Evolutionary conservation across 2,329 filamentous ascomycete species (phyloP), one percentile per base, ranked within the genome.

Genomic region (Trichophyton benhamiae): DNA sequence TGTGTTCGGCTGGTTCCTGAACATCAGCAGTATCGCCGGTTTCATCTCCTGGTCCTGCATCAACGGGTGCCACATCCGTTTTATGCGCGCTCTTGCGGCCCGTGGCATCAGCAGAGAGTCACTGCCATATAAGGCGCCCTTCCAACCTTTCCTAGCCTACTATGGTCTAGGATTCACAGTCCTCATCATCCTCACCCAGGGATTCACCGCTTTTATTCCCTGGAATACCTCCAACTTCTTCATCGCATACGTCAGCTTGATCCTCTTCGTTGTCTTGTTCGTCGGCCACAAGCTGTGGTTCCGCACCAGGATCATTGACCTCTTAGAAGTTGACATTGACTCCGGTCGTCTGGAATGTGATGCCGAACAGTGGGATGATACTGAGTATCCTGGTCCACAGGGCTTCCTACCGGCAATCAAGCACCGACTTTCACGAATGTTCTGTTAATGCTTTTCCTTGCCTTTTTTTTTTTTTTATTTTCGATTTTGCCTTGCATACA

Each of bases 161-260:
- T 87, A 86, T 67, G 86, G 86, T 1, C 75, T 87, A 2, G 82
- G 84, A 70, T 86, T 87, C 74, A 86, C 81, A 71, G 63, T 81
- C 2, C 71, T 88, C 58, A 84, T 89, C 63, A 79, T 84, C 59
- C 63, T 88, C 22, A 88, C 86, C 0, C 85, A 85, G 68, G 87
- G 86, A 2, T 89, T 88, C 72, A 83, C 83, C 8, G 79, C 81
- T 4, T 88, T 87, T 69, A 84, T 88, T 46, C 75, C 74, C 6
- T 88, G 86, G 82, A 77, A 74, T 67, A 80, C 80, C 4, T 77
- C 77, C 60, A 74, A 79, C 52, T 89, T 88, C 67, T 87, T 88
- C 64, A 79, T 82, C 2, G 78, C 80, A 11, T 88, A 88, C 66
- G 70, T 87, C 66, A 86, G 83, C 65, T 68, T 88, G 62, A 82